phyloP scores from a whole-genome alignment of 129 eudicot genomes.

The Heracleum sosnowskyi region DNA sequence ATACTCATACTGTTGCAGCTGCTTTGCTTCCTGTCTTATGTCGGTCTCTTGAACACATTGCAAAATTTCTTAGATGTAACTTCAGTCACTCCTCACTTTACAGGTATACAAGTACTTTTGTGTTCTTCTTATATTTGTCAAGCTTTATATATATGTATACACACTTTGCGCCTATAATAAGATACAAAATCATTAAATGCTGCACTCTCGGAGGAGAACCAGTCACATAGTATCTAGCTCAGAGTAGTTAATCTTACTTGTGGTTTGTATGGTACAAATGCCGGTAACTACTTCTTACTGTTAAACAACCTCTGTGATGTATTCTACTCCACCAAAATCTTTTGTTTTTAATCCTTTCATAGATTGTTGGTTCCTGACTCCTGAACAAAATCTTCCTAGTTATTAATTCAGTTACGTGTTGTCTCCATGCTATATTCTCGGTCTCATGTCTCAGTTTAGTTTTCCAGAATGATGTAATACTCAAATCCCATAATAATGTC shows the following conservation, averaged over 20 bases:
- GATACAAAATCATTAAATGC: not conserved
- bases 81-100: conserved; percentile 64
- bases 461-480: not conserved
- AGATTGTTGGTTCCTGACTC: not conserved
- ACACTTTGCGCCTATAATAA: not conserved
- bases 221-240: too few relatives aligned
- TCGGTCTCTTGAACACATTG: conserved; percentile 68
- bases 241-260: too few relatives aligned
- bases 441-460: not conserved
- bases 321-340: too few relatives aligned
- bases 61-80: conserved; percentile 76
- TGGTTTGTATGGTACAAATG: too few relatives aligned
- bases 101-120: conserved; percentile 37
- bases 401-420: not conserved
- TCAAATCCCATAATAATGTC: too few relatives aligned
- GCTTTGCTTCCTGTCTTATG: conserved; percentile 79
- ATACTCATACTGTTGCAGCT: conserved; percentile 43
- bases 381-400: not conserved
- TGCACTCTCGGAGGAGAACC: not conserved
- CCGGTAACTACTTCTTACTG: too few relatives aligned
- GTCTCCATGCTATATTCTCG: not conserved
- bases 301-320: too few relatives aligned
- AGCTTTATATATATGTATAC: not conserved
- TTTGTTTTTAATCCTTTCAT: not conserved
- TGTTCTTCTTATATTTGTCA: not conserved